Evolutionary conservation across 2,329 filamentous ascomycete species (phyloP).

Genomic region (Fragosphaeria purpurea): DNA sequence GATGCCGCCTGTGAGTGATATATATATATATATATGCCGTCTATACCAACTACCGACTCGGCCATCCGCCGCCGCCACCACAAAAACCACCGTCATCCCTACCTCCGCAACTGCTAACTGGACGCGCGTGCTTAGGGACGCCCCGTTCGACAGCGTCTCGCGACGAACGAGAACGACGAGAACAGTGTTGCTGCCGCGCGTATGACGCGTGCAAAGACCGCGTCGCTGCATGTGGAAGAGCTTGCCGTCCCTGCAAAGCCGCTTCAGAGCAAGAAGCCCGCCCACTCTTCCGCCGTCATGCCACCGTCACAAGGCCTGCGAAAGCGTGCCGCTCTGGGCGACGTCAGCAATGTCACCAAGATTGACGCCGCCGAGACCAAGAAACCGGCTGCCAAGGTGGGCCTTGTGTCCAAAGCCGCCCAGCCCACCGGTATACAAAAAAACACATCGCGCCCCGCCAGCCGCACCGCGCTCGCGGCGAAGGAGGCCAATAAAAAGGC

Average conservation of each 20-base stretch:
- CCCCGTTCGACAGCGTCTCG: constrained; percentile 60
- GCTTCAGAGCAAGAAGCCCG: constrained; percentile 59
- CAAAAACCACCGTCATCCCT: too few relatives aligned
- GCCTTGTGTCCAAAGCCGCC: constrained; percentile 68
- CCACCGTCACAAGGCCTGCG: constrained; percentile 30
- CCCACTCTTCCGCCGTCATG: constrained; percentile 33
- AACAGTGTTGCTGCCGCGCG: constrained; percentile 67
- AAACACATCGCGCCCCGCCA: constrained; percentile 56
- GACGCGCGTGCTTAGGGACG: constrained; percentile 32
- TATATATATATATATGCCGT: too few relatives aligned
- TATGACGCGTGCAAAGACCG: constrained; percentile 86
- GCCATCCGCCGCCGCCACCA: too few relatives aligned
- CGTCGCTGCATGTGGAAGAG: constrained; percentile 58
- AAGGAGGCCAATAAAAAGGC: constrained; percentile 46
- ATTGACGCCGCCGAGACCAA: constrained; percentile 61
- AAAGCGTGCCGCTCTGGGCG: constrained; percentile 78
- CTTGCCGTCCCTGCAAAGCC: constrained; percentile 46
- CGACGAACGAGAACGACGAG: constrained; percentile 92
- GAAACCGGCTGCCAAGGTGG: constrained; percentile 58
- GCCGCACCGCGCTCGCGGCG: constrained; percentile 37
- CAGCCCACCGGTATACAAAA: constrained; percentile 78
- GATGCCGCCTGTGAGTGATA: constrained; percentile 14
- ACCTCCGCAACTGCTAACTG: background rate
- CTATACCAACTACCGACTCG: too few relatives aligned
- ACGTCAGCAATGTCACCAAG: constrained; percentile 93